Evolutionary conservation across 257 asterid species (phyloP), one percentile per base, ranked within the genome.

Genomic region (Gentiana macrophylla): DNA sequence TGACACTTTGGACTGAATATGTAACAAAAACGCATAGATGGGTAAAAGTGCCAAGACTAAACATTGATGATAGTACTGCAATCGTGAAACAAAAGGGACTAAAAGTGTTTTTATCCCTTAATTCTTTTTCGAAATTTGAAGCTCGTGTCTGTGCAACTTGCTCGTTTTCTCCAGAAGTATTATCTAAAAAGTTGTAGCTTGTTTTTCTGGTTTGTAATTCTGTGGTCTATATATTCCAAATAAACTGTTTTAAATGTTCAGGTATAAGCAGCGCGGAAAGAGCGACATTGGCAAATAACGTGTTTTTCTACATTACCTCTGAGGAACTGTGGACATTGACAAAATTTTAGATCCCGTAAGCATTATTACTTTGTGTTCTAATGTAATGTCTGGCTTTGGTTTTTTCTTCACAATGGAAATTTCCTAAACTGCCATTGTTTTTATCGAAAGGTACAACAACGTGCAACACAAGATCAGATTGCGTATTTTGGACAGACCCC

Each of bases 401-500:
- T 36, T 48, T 68, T 52, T 52, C 59, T 58, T 60, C 38, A 49
- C 35, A 59, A 61, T 61, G 43, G 55, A 49, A 37, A 13, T n/a
- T 15, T 34, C 57, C 59, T 64, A 62, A 50, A 46, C 44, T 57
- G 56, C 64, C 62, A 36, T 44, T 32, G 61, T 53, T 64, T 15
- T 45, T 35, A 64, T 47, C 71, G 60, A 74, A 62, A 92, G 99
- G 94, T 82, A 38, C 97, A 85, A 69, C 97, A 87, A 58, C 89
- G 82, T 56, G 83, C 97, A 60, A 81, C 95, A 63, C 99, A 92
- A 75, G 97, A 92, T 72, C 99, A 92, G 84, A 92, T 92, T 72
- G 91, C 99, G 44, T 92, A 84, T 76, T 92, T 92, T 59, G 99
- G 99, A 60, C 99, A 92, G 79, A 92, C 99, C 66, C 99, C 99